These are phyloP conservation scores for Plectranthus barbatus DNA, from an alignment of 257 asterid genomes.

Conservation along the genomic window DNA sequence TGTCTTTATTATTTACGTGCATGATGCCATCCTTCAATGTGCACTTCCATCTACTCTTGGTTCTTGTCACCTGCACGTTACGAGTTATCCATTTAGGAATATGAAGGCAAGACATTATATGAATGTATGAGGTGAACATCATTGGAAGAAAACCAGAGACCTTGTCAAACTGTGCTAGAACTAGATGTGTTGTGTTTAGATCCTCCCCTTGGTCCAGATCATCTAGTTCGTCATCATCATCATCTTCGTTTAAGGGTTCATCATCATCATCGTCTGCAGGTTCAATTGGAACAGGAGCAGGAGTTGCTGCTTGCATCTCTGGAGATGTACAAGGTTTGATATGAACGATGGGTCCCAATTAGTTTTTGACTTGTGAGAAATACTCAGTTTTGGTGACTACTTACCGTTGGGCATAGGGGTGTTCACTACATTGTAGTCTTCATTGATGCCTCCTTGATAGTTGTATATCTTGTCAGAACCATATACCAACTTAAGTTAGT, in stretches of 20 bases:
- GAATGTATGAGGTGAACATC: background rate
- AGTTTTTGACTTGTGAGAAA: background rate
- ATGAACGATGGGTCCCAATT: background rate
- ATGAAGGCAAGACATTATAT: background rate
- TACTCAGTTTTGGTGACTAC: background rate
- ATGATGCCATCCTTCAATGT: conserved; percentile 82
- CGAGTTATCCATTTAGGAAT: background rate
- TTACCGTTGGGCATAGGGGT: conserved; percentile 85
- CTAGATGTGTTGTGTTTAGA: conserved; percentile 69
- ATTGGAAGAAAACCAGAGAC: conserved; percentile 10
- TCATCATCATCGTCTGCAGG: conserved; percentile 70
- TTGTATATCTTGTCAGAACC: conserved; percentile 55
- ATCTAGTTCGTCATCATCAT: conserved; percentile 83
- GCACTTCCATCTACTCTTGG: conserved; percentile 99
- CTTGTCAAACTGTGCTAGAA: conserved; percentile 95
- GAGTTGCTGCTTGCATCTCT: conserved; percentile 88
- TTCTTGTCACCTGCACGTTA: conserved; percentile 67
- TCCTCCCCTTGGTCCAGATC: conserved; percentile 88
- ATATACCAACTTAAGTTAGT: conserved; percentile 19
- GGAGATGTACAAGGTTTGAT: conserved; percentile 10
- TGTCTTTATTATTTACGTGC: conserved; percentile 90
- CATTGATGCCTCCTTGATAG: conserved; percentile 80
- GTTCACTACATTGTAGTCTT: conserved; percentile 77
- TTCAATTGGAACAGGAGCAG: conserved; percentile 75
- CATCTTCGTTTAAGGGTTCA: conserved; percentile 89